Base-by-base conservation (phyloP, 1,284 basidiomycete genomes). In the Cutaneotrichosporon cavernicola region DNA sequence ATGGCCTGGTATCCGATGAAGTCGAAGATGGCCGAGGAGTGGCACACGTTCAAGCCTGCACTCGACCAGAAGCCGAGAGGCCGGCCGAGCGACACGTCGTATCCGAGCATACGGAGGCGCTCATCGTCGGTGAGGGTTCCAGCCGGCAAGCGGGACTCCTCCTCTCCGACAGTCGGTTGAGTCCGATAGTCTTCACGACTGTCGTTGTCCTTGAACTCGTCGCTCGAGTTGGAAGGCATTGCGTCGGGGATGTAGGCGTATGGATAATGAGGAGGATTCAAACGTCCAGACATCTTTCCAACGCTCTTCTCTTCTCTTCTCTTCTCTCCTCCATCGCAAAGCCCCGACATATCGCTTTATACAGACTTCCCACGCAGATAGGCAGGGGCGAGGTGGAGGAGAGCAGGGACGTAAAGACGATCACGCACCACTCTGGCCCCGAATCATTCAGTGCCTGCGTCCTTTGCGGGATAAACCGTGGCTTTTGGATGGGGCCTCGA, bases 21-120 rank as follows among this genome's bases (percentile, higher is more conserved):
- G 13, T 61, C 60, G 53, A 56, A 47, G 30, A 56, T 56, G 46
- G 34, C 32, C 30, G 31, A 46, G 43, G 36, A 49, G 53, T 56
- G 46, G 46, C 53, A 56, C 32, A 61, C 26, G 22, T 56, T 56
- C 43, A 61, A 22, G 32, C 69, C 64, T 58, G 79, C 65, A 66
- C 74, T 77, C 2, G 73, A 71, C 78, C 78, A 80, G 53, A 80
- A 79, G 2, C 74, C 77, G 62, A 78, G 77, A 59, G 78, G 73
- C 58, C 78, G 63, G 0, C 78, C 78, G 10, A 80, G 63, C 0
- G 75, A 74, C 18, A 74, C 69, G 62, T 76, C 73, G 64, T 80
- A 80, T 2, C 78, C 78, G 58, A 80, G 57, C 62, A 76, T 73
- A 47, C 72, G 68, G 30, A 80, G 62, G 22, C 76, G 64, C 38